These are phyloP conservation scores for Phyllosticta citribraziliensis DNA, from an alignment of 2,329 filamentous ascomycete species.

Conservation along the genomic window DNA sequence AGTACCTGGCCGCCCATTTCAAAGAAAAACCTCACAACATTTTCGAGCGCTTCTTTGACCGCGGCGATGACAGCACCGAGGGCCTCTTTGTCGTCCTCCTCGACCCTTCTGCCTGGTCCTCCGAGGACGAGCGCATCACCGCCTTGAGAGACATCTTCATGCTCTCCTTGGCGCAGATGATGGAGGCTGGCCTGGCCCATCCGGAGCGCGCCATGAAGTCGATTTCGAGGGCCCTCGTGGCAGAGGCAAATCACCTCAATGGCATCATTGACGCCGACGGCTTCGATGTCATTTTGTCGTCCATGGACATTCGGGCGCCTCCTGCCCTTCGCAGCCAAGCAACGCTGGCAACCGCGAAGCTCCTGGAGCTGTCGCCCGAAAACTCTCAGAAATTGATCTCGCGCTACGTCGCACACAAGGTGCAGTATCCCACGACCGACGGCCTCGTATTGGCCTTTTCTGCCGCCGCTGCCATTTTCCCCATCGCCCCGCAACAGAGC, in stretches of 20 bases:
- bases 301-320: constrained; percentile 73
- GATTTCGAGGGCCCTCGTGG: constrained; percentile 48
- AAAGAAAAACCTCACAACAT: constrained; percentile 30
- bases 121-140: constrained; percentile 34
- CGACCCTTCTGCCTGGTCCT: constrained; percentile 32
- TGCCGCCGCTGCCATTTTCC: constrained; percentile 80
- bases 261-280: constrained; percentile 61
- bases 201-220: constrained; percentile 52
- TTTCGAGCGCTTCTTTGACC: constrained; percentile 35
- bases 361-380: constrained; percentile 67
- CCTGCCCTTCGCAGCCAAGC: constrained; percentile 69
- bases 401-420: constrained; percentile 62
- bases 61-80: constrained; percentile 37
- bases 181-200: constrained; percentile 77
- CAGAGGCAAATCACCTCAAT: constrained; percentile 45
- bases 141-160: constrained; percentile 53
- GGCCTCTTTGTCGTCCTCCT: constrained; percentile 33
- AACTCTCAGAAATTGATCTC: constrained; percentile 60
- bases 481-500: constrained; percentile 67
- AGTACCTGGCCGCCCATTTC: constrained; percentile 29
- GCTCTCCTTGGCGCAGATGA: constrained; percentile 75
- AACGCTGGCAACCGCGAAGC: constrained; percentile 70
- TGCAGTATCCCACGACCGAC: constrained; percentile 69
- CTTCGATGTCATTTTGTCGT: constrained; percentile 76
- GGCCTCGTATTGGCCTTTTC: constrained; percentile 89